These are phyloP conservation scores for Lasiosphaeria ovina DNA, from an alignment of 495 filamentous ascomycete genomes.

Conservation along the genomic window DNA sequence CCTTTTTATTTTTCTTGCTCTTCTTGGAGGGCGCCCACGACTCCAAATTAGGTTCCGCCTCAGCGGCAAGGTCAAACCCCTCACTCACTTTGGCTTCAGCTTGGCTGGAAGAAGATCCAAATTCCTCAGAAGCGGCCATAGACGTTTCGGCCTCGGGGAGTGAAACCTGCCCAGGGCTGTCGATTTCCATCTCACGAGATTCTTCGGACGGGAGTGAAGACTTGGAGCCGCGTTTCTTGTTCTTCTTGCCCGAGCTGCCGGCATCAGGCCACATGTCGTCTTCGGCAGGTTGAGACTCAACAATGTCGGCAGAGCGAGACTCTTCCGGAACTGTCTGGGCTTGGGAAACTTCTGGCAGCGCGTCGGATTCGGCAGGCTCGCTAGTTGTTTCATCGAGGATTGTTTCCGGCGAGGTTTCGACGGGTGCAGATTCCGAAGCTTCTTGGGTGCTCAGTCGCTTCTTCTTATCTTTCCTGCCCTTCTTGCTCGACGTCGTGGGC, in stretches of 20 bases:
- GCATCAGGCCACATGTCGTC: conserved; percentile 16
- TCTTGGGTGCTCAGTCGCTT: conserved; percentile 3
- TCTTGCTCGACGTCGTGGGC: conserved; percentile 15
- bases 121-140: neutral
- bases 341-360: neutral
- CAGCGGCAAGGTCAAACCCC: neutral
- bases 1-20: conserved; percentile 1
- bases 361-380: neutral
- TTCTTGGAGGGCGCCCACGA: neutral
- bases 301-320: neutral
- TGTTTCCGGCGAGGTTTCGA: neutral
- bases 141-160: neutral
- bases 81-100: conserved; percentile 4
- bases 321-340: neutral
- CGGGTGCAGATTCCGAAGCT: neutral
- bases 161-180: neutral
- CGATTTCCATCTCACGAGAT: neutral
- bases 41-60: neutral
- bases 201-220: conserved; percentile 1
- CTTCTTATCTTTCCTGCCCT: conserved; percentile 25
- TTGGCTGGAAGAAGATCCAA: neutral
- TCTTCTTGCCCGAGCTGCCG: conserved; percentile 20
- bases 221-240: conserved; percentile 23
- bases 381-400: neutral
- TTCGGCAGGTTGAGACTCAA: conserved; percentile 10